phyloP scores from a whole-genome alignment of 192 early-diverging fungal species.

The Coemansia sp. region DNA sequence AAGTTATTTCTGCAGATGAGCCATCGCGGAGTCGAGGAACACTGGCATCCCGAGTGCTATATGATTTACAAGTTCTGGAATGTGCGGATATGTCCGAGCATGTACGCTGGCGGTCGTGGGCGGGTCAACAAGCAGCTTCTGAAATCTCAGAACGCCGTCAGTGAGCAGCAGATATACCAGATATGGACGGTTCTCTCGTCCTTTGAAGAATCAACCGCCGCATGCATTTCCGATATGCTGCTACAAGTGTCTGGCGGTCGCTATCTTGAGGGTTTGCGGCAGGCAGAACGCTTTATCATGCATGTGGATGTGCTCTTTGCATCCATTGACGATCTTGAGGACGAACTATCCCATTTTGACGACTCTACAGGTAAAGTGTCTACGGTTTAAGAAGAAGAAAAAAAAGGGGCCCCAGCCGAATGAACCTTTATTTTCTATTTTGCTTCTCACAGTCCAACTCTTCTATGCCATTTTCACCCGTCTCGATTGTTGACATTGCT shows the following conservation, averaged over 20 bases:
- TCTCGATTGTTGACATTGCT: background rate
- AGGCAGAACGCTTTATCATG: constrained; percentile 83
- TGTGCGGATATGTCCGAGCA: constrained; percentile 49
- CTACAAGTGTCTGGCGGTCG: constrained; percentile 84
- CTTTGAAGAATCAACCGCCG: constrained; percentile 95
- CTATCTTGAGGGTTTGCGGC: constrained; percentile 77
- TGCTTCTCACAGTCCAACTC: background rate
- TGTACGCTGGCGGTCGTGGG: constrained; percentile 49
- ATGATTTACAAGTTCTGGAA: constrained; percentile 94
- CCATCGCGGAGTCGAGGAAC: constrained; percentile 70
- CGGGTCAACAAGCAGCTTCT: constrained; percentile 54
- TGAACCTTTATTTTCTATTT: too few relatives aligned
- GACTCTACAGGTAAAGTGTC: constrained; percentile 59
- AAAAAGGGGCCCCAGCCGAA: too few relatives aligned
- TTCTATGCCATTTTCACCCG: background rate
- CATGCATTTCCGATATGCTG: constrained; percentile 95
- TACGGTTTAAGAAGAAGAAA: background rate
- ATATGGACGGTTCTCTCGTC: constrained; percentile 90
- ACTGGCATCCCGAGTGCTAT: constrained; percentile 99
- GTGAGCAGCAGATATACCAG: constrained; percentile 83
- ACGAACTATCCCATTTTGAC: constrained; percentile 63
- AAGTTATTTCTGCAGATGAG: constrained; percentile 96
- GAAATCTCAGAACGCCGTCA: constrained; percentile 46
- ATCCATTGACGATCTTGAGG: constrained; percentile 86
- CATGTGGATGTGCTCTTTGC: constrained; percentile 92